Evolutionary conservation across 441 rosid genomes (phyloP), one percentile per base, ranked within the genome.

Genomic region (Rhodomyrtus psidioides): DNA sequence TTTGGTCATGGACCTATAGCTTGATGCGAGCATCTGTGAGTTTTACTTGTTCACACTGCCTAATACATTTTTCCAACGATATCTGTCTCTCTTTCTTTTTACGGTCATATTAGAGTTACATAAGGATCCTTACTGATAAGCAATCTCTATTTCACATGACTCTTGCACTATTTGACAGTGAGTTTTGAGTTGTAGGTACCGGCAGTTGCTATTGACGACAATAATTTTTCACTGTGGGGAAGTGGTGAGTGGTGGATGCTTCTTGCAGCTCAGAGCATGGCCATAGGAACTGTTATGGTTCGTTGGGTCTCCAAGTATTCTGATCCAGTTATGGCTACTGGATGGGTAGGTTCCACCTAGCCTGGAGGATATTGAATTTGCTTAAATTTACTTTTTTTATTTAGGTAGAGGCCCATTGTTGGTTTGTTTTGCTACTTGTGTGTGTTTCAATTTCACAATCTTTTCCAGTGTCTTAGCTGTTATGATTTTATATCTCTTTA

Each of bases 211-310:
- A 85, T 94, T 55, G 90, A 93, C 60, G 92, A 90, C 82, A 88
- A 86, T 75, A 88, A 89, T 88, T 94, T 94, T 87, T 95, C 98
- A 57, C 87, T 94, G 51, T 96, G 97, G 98, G 97, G 98, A 90
- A 97, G 97, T 91, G 98, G 98, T 85, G 98, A 96, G 83, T 96
- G 98, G 98, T 97, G 98, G 98, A 97, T 97, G 99, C 93, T 97
- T 88, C 99, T 96, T 90, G 98, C 98, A 87, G 98, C 98, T 83
- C 98, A 97, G 90, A 96, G 98, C 91, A 97, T 97, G 98, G 98
- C 97, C 86, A 91, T 94, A 56, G 96, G 99, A 58, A 97, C 98
- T 0, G 97, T 97, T 81, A 95, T 97, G 99, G 95, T 96, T 62
- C 97, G 98, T 53, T 95, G 98, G 98, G 98, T 97, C 86, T 87